Percentiles rank a stretch among this genome's conserved stretches.
These are phyloP conservation scores for Penicillium egyptiacum DNA, from an alignment of 495 filamentous ascomycete species.

Conservation along the genomic window DNA sequence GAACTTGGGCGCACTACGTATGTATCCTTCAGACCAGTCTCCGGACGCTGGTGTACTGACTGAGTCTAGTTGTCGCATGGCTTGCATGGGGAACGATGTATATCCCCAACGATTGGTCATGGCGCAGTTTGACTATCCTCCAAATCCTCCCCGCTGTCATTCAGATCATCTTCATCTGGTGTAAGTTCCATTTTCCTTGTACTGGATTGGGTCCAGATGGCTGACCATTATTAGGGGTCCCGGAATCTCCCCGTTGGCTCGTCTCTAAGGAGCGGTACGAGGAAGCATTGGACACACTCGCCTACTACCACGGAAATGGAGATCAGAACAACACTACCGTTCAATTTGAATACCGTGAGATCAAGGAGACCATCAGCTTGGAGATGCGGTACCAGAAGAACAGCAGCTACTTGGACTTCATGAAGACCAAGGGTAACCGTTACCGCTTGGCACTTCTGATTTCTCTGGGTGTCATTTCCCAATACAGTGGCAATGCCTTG, in stretches of 20 bases:
- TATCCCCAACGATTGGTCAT: constrained; percentile 45
- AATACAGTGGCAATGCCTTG: constrained; percentile 66
- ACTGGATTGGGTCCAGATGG: not conserved
- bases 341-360: constrained; percentile 32
- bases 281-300: constrained; percentile 37
- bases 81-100: constrained; percentile 26
- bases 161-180: constrained; percentile 43
- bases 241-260: constrained; percentile 47
- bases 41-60: not conserved
- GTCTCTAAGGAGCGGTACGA: constrained; percentile 36
- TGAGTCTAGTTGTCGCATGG: constrained; percentile 19
- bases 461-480: constrained; percentile 56
- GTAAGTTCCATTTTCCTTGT: constrained; percentile 15
- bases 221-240: constrained; percentile 29
- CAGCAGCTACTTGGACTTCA: constrained; percentile 53
- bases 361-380: constrained; percentile 26
- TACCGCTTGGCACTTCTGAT: constrained; percentile 57
- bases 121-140: constrained; percentile 43
- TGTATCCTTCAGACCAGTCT: not conserved
- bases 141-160: constrained; percentile 32
- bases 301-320: constrained; percentile 33
- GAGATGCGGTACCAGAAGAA: constrained; percentile 33
- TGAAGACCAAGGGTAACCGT: constrained; percentile 66
- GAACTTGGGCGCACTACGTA: constrained; percentile 56
- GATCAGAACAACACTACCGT: constrained; percentile 22